Percentiles rank a stretch among this genome's conserved stretches.
Conservation (phyloP, 2,329 filamentous ascomycete genomes). For the Ascochyta clinopodiicola region DNA sequence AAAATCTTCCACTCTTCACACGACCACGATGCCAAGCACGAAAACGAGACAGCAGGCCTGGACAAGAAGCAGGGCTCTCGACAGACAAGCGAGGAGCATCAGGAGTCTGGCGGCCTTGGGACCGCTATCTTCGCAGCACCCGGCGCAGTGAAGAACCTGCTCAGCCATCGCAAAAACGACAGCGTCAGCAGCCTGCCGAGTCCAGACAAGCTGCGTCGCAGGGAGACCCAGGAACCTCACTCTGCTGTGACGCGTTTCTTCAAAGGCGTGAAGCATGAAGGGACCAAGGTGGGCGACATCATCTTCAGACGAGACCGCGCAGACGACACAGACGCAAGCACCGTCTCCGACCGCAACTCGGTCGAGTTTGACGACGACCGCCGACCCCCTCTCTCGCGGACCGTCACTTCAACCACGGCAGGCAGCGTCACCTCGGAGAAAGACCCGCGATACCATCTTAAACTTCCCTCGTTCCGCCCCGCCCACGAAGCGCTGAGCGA, state of each 20-base stretch:
- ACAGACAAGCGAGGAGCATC: conserved; percentile 42
- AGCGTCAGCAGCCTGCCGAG: conserved; percentile 45
- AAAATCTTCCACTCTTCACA: conserved; percentile 50
- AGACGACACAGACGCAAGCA: conserved; percentile 55
- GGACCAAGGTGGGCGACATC: conserved; percentile 66
- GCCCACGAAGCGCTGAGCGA: conserved; percentile 39
- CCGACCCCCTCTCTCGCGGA: conserved; percentile 42
- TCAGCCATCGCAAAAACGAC: conserved; percentile 47
- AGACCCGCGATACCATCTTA: conserved; percentile 39
- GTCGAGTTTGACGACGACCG: conserved; percentile 41
- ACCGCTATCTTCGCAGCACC: conserved; percentile 42
- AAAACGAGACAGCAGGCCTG: conserved; percentile 21
- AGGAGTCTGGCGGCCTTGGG: conserved; percentile 38
- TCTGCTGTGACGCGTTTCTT: conserved; percentile 76
- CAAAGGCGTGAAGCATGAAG: conserved; percentile 74
- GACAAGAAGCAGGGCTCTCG: conserved; percentile 38
- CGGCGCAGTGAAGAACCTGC: conserved; percentile 41
- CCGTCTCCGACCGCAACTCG: conserved; percentile 54
- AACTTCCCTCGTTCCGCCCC: conserved; percentile 46
- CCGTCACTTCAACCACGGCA: conserved; percentile 31
- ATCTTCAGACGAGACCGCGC: conserved; percentile 64
- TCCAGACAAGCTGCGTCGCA: conserved; percentile 35
- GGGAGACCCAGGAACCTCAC: conserved; percentile 52
- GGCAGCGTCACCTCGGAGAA: conserved; percentile 32
- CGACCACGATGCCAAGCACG: conserved; percentile 40